Evolutionary conservation across 371 early-diverging fungal genomes (phyloP).

Genomic region (Coemansia linderi): DNA sequence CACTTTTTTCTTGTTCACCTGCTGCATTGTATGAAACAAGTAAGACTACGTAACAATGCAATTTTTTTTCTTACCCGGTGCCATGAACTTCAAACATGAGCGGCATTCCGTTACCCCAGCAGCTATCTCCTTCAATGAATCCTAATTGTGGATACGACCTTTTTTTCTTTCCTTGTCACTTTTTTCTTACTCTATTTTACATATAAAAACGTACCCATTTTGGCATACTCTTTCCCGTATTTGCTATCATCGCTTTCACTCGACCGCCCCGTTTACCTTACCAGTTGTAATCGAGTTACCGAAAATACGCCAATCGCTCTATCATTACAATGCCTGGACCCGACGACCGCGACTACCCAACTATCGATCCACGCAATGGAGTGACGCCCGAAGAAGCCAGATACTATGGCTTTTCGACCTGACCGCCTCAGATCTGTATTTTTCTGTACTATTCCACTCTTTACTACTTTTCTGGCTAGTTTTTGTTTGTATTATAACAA

Average conservation of each 20-base stretch:
- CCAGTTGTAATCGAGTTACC: background rate
- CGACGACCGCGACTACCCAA: slow-evolving; percentile 37
- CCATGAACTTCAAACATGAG: slow-evolving; percentile 5
- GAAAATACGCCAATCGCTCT: background rate
- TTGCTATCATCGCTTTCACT: background rate
- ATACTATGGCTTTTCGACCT: slow-evolving; percentile 23
- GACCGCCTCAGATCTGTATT: background rate
- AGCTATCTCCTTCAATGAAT: background rate
- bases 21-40: background rate
- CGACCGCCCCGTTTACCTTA: background rate
- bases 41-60: background rate
- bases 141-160: background rate
- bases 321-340: background rate
- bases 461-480: background rate
- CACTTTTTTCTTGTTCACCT: background rate
- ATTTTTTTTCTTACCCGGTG: slow-evolving; percentile 5
- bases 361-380: slow-evolving; percentile 27
- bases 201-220: background rate
- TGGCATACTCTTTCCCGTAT: background rate
- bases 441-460: background rate
- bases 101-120: slow-evolving; percentile 2
- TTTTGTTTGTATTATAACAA: background rate
- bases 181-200: background rate
- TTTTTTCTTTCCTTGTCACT: background rate
- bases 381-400: slow-evolving; percentile 33